A percentile compares a stretch with the other conserved stretches of the same genome.
Evolutionary conservation across 139 green algal genomes (phyloP).

Genomic region (Gonium pectorale): DNA sequence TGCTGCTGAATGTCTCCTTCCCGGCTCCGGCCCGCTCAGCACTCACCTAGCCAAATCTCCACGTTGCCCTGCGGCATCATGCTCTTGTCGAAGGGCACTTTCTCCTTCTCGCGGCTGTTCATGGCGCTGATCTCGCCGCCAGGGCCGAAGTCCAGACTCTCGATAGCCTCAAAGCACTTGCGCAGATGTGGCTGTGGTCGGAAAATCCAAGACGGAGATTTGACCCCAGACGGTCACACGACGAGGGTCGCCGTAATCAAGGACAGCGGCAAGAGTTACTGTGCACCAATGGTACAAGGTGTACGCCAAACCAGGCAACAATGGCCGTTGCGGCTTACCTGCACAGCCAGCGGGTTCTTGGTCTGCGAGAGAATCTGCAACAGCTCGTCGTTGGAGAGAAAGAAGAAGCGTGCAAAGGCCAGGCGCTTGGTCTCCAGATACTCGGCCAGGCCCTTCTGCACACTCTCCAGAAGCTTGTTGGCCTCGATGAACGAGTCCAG

Average conservation of each 20-base stretch:
- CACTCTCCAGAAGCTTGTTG: conserved; percentile 78
- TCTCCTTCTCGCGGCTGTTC: conserved; percentile 77
- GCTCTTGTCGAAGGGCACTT: conserved; percentile 75
- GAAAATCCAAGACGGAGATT: background rate
- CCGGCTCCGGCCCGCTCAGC: no score
- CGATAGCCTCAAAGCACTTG: conserved; percentile 92
- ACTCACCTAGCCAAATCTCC: conserved; percentile 84
- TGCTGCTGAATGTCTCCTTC: no score
- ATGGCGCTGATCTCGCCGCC: conserved; percentile 81
- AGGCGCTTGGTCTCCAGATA: conserved; percentile 87
- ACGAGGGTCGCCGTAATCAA: no score
- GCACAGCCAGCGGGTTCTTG: conserved; percentile 80
- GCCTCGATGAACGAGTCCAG: conserved; percentile 73
- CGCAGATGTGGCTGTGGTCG: conserved; percentile 81
- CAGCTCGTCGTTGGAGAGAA: conserved; percentile 89
- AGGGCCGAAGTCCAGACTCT: conserved; percentile 78
- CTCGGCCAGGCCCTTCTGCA: conserved; percentile 80
- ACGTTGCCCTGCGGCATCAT: conserved; percentile 78
- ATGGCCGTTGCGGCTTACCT: no score
- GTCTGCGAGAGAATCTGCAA: conserved; percentile 83
- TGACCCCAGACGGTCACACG: background rate
- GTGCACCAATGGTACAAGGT: no score
- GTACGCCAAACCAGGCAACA: no score
- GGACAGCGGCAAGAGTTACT: no score
- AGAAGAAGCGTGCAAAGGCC: conserved; percentile 85